Evolutionary conservation across 1,284 basidiomycete species (phyloP).

Genomic region (Trametes sp.): DNA sequence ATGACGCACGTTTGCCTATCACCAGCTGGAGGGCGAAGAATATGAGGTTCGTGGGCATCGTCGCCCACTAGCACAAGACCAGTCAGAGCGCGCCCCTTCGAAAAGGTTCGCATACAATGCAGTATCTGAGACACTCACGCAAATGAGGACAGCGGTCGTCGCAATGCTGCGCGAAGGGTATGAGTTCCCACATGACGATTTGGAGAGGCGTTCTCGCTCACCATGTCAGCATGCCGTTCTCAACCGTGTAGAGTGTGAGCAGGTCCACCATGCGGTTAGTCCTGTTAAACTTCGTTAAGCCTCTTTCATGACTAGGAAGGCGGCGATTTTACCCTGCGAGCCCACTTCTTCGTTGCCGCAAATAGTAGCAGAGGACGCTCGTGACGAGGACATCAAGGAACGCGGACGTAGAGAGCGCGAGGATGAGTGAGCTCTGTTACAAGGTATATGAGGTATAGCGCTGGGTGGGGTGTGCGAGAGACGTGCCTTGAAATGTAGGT

Average conservation of each 20-base stretch:
- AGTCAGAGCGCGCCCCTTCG: not conserved
- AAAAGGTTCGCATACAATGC: too few relatives aligned
- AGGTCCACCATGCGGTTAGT: conserved; percentile 17
- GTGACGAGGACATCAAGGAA: conserved; percentile 20
- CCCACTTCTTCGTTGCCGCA: conserved; percentile 18
- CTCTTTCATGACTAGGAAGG: too few relatives aligned
- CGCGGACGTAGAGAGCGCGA: conserved; percentile 15
- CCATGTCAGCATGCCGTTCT: conserved; percentile 26
- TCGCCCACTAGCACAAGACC: conserved; percentile 9
- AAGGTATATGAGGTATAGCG: not conserved
- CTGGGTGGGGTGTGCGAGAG: not conserved
- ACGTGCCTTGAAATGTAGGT: not conserved
- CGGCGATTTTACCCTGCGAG: conserved; percentile 10
- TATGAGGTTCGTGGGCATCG: conserved; percentile 18
- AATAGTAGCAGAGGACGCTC: conserved; percentile 17
- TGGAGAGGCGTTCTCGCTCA: conserved; percentile 1
- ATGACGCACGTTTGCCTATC: conserved; percentile 15
- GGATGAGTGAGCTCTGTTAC: not conserved
- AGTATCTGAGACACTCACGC: not conserved
- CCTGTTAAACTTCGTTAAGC: not conserved
- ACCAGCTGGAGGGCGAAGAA: conserved; percentile 21
- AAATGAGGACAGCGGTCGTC: not conserved
- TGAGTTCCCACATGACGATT: not conserved
- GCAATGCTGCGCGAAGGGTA: not conserved
- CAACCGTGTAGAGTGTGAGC: conserved; percentile 22